Evolutionary conservation across 495 filamentous ascomycete genomes (phyloP), one percentile per base, ranked within the genome.

Genomic region (Hamigera avellanea): DNA sequence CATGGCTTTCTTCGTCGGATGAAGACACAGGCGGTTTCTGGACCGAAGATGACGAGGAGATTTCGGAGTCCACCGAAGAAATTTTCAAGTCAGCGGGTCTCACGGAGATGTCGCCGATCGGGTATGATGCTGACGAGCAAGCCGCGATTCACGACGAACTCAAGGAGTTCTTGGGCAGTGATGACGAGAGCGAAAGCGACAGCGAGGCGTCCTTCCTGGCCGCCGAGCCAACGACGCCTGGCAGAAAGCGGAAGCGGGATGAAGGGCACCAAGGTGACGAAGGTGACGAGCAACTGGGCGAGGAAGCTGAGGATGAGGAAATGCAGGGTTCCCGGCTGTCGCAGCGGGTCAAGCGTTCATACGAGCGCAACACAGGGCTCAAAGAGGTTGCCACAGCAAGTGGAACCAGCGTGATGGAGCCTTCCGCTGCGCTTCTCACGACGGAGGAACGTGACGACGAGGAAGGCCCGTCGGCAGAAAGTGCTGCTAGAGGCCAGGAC

Each of bases 131-230:
- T 6, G 54, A 73, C 7, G 67, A 76, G 36, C 60, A 62, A 42
- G 56, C 58, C 8, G 65, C 41, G 8, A 49, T 80, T 9, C 77
- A 85, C 42, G 79, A 81, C 33, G 86, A 93, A 49, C 57, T 91
- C 4, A 69, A 76, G 28, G 84, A 87, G 13, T 93, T 91, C 45
- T 61, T 91, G 41, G 80, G 71, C 9, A 73, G 69, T 15, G 75
- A 79, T 14, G 76, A 76, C 31, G 80, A 77, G 19, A 71, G 62
- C 43, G 72, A 73, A 51, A 44, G 57, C 30, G 67, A 70, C 49
- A 63, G 43, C 25, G 63, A 66, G 17, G 37, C 45, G 12, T 54
- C 49, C 2, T 38, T 54, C 21, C 43, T 45, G 37, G 42, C 50
- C 10, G 58, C 61, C 16, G 62, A 60, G 8, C 14, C 40, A 8